Percentiles rank a stretch among this genome's conserved stretches.
These are phyloP conservation scores for Groenewaldozyma salmanticensis DNA, from an alignment of 805 yeast species.

Conservation along the genomic window DNA sequence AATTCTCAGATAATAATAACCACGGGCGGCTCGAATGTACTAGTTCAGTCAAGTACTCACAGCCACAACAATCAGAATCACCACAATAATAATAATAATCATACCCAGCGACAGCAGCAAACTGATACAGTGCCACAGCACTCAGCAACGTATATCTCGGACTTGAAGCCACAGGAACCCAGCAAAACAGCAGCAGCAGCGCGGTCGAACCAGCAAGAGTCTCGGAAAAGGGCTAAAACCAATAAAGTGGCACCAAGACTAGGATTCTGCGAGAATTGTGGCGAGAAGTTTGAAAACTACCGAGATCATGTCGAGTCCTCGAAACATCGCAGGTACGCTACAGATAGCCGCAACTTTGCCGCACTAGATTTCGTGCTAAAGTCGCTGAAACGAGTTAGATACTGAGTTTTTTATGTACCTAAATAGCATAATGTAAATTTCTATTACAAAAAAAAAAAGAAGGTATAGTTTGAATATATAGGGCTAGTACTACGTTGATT, in stretches of 20 bases:
- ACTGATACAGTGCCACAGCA: no score
- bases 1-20: no score
- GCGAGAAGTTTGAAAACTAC: conserved; percentile 70
- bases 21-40: background rate
- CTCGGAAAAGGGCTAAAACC: background rate
- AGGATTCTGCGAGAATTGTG: conserved; percentile 93
- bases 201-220: no score
- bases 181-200: no score
- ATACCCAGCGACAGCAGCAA: background rate
- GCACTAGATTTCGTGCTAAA: conserved; percentile 47
- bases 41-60: background rate
- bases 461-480: no score
- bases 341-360: conserved; percentile 56
- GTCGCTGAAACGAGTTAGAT: conserved; percentile 2
- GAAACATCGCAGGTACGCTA: conserved; percentile 72
- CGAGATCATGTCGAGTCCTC: conserved; percentile 62
- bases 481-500: no score
- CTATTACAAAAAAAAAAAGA: no score
- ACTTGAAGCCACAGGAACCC: no score
- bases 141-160: no score
- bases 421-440: no score
- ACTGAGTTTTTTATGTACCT: no score
- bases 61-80: background rate
- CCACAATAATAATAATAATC: background rate
- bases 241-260: conserved; percentile 3